These are phyloP conservation scores for Aspergillus spinulosporus DNA, from an alignment of 2,329 filamentous ascomycete genomes.

Conservation along the genomic window DNA sequence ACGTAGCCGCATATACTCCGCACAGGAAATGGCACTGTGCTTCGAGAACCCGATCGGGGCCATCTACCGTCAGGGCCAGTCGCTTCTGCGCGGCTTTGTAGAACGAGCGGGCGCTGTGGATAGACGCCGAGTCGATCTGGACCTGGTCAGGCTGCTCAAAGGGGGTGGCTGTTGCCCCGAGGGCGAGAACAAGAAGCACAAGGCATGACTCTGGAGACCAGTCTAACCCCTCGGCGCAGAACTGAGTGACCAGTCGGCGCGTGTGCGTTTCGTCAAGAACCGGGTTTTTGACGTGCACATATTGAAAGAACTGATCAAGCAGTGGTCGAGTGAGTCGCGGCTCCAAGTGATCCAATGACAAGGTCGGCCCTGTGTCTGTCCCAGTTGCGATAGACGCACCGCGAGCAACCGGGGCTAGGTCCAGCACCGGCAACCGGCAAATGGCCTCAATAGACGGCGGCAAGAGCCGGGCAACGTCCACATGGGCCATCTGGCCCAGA, in stretches of 20 bases:
- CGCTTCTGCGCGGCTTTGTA: constrained; percentile 9
- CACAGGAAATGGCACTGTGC: constrained; percentile 11
- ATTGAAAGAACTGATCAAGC: constrained; percentile 4
- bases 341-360: too few relatives aligned
- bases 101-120: background rate
- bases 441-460: too few relatives aligned
- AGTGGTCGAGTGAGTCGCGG: background rate
- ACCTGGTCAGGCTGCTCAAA: background rate
- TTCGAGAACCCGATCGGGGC: background rate
- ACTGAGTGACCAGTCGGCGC: background rate
- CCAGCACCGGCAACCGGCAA: too few relatives aligned
- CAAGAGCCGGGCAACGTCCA: too few relatives aligned
- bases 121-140: background rate
- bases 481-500: too few relatives aligned
- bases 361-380: too few relatives aligned
- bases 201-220: constrained; percentile 10
- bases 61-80: background rate
- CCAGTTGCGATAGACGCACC: too few relatives aligned
- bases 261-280: constrained; percentile 1
- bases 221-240: background rate
- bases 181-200: constrained; percentile 7
- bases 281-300: constrained; percentile 11
- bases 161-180: background rate
- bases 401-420: too few relatives aligned
- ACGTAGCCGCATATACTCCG: constrained; percentile 5